phyloP scores from a whole-genome alignment of 2,329 filamentous ascomycete species.

The Penicillium psychrosexuale region DNA sequence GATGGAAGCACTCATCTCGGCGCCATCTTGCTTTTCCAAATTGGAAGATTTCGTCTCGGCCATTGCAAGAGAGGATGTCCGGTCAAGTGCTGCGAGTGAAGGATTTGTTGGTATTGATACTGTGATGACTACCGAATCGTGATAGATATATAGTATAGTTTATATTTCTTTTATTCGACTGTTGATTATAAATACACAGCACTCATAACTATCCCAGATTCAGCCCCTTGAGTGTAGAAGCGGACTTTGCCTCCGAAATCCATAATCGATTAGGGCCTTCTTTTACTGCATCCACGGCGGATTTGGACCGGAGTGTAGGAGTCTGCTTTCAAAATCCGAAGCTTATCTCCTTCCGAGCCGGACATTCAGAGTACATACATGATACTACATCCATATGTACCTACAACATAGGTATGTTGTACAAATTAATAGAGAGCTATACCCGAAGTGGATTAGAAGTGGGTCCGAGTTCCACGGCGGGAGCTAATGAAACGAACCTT shows the following conservation, averaged over 20 bases:
- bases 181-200: neutral
- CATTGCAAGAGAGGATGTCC: neutral
- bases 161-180: neutral
- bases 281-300: neutral
- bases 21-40: constrained; percentile 6
- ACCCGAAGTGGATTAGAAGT: too few species aligned
- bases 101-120: neutral
- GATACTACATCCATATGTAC: too few species aligned
- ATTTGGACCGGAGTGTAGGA: neutral
- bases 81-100: neutral
- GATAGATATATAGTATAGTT: neutral
- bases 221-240: neutral
- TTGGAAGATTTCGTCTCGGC: neutral
- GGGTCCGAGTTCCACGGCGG: too few species aligned
- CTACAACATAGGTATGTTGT: too few species aligned
- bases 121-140: neutral
- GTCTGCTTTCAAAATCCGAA: neutral
- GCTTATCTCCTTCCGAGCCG: neutral
- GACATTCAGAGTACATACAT: too few species aligned
- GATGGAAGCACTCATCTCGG: neutral
- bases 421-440: too few species aligned
- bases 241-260: constrained; percentile 5
- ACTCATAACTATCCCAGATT: neutral
- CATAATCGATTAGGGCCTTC: neutral
- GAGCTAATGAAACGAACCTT: too few species aligned